A percentile compares a stretch with the other conserved stretches of the same genome.
Evolutionary conservation across 805 yeast genomes (phyloP).

Genomic region (Schizosaccharomyces lindneri): DNA sequence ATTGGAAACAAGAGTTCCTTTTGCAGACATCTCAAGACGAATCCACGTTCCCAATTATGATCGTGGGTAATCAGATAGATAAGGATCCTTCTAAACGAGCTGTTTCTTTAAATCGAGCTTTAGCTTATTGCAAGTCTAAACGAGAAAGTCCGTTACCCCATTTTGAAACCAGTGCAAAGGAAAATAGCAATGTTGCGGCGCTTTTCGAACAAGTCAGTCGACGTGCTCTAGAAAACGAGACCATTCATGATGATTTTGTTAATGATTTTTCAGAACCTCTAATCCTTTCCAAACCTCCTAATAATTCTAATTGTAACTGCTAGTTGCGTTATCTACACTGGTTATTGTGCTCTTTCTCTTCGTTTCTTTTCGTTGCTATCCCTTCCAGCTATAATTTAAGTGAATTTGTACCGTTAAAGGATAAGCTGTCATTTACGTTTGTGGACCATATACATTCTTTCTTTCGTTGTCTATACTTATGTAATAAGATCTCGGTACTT

Average conservation of each 20-base stretch:
- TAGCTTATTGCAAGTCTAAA: slow-evolving; percentile 32
- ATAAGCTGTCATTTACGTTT: too few species aligned
- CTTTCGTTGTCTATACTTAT: too few species aligned
- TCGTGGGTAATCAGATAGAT: slow-evolving; percentile 84
- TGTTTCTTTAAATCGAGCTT: slow-evolving; percentile 34
- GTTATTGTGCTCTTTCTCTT: neutral
- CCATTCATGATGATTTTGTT: slow-evolving; percentile 60
- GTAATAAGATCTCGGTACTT: too few species aligned
- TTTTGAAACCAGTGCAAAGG: slow-evolving; percentile 95
- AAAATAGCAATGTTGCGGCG: slow-evolving; percentile 77
- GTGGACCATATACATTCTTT: too few species aligned
- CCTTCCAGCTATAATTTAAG: too few species aligned
- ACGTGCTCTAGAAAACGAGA: slow-evolving; percentile 81
- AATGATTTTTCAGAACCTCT: slow-evolving; percentile 94
- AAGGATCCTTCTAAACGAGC: slow-evolving; percentile 75
- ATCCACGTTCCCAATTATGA: slow-evolving; percentile 83
- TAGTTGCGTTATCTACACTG: slow-evolving; percentile 11
- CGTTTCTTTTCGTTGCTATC: neutral
- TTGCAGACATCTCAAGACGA: slow-evolving; percentile 85
- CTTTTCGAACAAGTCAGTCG: slow-evolving; percentile 87
- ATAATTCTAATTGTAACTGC: slow-evolving; percentile 61
- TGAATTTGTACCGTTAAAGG: too few species aligned
- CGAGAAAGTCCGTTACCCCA: slow-evolving; percentile 52
- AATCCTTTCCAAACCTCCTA: slow-evolving; percentile 62
- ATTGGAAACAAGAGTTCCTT: slow-evolving; percentile 88